Evolutionary conservation across 2,329 filamentous ascomycete genomes (phyloP).

Genomic region (Fusarium mexicanum): DNA sequence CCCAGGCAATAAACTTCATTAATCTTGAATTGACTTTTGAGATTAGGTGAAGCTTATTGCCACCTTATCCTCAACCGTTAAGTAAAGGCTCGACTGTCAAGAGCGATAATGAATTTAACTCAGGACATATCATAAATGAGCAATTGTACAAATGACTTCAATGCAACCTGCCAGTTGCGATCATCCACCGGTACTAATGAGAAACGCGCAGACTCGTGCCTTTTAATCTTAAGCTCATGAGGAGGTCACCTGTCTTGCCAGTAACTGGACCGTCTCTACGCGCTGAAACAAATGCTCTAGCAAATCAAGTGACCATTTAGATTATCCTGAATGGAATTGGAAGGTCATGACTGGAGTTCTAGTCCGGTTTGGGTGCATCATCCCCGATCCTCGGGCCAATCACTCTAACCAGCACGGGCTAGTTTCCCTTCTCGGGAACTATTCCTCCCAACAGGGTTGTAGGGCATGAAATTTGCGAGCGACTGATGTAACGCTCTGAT

Average conservation of each 20-base stretch:
- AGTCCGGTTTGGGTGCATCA: neutral
- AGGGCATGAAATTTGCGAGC: neutral
- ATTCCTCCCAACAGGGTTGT: neutral
- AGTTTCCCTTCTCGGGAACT: neutral
- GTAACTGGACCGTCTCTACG: neutral
- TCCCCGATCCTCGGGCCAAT: neutral
- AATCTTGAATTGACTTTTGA: neutral
- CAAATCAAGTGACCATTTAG: neutral
- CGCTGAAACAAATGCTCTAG: neutral
- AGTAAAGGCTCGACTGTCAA: accelerated
- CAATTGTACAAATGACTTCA: neutral
- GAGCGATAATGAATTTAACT: accelerated
- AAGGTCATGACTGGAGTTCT: neutral
- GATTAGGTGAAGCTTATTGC: neutral
- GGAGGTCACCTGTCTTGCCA: neutral
- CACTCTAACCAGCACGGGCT: neutral
- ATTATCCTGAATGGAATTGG: neutral
- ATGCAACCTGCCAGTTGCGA: neutral
- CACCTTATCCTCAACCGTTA: accelerated
- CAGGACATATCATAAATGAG: no score
- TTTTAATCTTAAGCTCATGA: neutral
- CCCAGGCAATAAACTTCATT: neutral
- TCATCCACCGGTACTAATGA: neutral
- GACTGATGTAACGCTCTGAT: conserved; percentile 12
- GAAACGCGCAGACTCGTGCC: neutral